Evolutionary conservation across 108 stramenopile genomes (phyloP), one percentile per base, ranked within the genome.

Genomic region (Discostella stelligeroides): DNA sequence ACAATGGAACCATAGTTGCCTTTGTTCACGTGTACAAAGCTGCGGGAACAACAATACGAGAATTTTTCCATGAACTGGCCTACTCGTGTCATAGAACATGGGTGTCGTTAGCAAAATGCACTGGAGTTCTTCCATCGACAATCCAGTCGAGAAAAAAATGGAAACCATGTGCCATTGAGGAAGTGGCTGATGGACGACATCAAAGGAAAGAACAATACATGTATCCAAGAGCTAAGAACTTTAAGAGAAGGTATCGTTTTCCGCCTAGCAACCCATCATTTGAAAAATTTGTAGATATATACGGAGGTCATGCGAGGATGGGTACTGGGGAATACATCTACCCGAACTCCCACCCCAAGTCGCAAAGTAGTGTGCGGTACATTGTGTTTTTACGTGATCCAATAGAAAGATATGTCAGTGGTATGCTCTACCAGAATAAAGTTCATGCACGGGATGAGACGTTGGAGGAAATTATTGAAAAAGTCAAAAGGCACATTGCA

Each of bases 1-100:
- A 71, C 34, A 51, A 77, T 51, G 61, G 60, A 28, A 54, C 62
- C 1, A 82, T 76, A 13, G 63, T 87, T 56, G 76, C 64, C 0
- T 85, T 88, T 68, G 72, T 82, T 15, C 86, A 88, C 46, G 69
- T 85, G 38, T 88, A 78, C 75, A 88, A 88, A 41, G 83, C 86
- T 37, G 84, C 86, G 1, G 86, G 86, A 18, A 73, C 82, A 12
- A 81, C 84, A 30, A 54, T 84, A 18, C 68, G 84, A 8, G 25
- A 24, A 11, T 83, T 82, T 45, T 85, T 83, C 45, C 21, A 46
- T 14, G 57, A 62, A 1, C 83, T 82, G 63, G 70, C 74, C 7
- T 34, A 54, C 45, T 14, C 61, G 10, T 88, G 86, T 43, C 28
- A 66, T 1, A 70, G 53, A 17, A 60, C 72, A 13, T 66, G 65